Evolutionary conservation across 2,329 filamentous ascomycete genomes (phyloP), one percentile per base, ranked within the genome.

Genomic region (Monosporascus sp.): DNA sequence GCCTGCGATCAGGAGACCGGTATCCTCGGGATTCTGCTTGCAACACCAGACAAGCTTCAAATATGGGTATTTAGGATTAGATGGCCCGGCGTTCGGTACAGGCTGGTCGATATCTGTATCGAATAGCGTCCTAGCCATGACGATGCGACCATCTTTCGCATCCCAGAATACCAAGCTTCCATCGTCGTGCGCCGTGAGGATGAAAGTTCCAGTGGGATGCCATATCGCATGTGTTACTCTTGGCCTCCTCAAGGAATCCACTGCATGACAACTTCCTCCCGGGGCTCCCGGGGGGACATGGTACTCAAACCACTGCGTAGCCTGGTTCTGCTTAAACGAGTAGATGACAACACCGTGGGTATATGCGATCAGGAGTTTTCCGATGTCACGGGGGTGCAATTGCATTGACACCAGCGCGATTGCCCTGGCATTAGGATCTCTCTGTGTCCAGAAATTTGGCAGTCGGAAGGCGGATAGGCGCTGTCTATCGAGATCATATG

Each of bases 161-260:
- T 99, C 94, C 92, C 93, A 99, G 61, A 97, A 88, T 0, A 96
- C 93, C 47, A 99, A 75, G 62, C 90, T 96, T 36, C 88, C 87
- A 67, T 99, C 94, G 52, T 96, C 91, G 66, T 97, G 89, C 1
- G 86, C 89, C 0, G 91, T 96, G 60, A 94, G 68, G 38, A 97
- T 75, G 64, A 96, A 96, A 0, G 90, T 95, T 0, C 92, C 94
- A 1, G 90, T 96, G 0, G 94, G 94, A 73, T 99, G 94, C 92
- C 93, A 99, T 17, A 93, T 70, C 1, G 91, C 92, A 61, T 96
- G 89, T 1, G 86, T 90, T 56, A 97, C 72, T 54, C 81, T 83
- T 16, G 93, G 94, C 61, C 79, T 83, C 49, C 92, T 84, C 55
- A 81, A 68, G 16, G 80, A 79, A 53, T 85, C 83, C 37, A 84